A percentile compares a stretch with the other conserved stretches of the same genome.
Conservation (phyloP, 2,329 filamentous ascomycete genomes). For the Lachnellula arida region DNA sequence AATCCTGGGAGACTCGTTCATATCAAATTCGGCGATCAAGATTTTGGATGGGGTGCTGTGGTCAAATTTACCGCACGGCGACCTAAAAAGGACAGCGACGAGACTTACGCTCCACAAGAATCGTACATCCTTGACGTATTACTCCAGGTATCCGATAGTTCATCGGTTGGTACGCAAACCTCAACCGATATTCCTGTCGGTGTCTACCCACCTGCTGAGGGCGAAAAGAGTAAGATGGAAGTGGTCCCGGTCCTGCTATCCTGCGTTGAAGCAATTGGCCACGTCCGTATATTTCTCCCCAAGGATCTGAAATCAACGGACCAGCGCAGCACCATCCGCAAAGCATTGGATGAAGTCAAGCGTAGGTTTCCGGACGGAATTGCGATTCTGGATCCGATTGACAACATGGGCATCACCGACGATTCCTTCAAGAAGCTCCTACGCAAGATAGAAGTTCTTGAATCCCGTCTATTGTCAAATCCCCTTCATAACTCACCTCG, state of each 20-base stretch:
- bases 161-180: slow-evolving; percentile 49
- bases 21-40: slow-evolving; percentile 71
- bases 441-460: slow-evolving; percentile 93
- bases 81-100: slow-evolving; percentile 51
- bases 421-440: slow-evolving; percentile 91
- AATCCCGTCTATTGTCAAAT: slow-evolving; percentile 83
- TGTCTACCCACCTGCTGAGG: slow-evolving; percentile 54
- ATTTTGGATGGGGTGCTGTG: slow-evolving; percentile 94
- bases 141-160: slow-evolving; percentile 54
- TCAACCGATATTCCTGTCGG: slow-evolving; percentile 62
- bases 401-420: slow-evolving; percentile 93
- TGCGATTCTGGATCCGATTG: slow-evolving; percentile 83
- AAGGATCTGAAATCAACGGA: slow-evolving; percentile 65
- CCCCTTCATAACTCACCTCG: slow-evolving; percentile 87
- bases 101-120: slow-evolving; percentile 65
- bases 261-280: slow-evolving; percentile 78
- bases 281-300: slow-evolving; percentile 78
- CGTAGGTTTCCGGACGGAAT: slow-evolving; percentile 89
- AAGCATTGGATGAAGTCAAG: slow-evolving; percentile 70
- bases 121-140: slow-evolving; percentile 80
- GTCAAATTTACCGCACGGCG: slow-evolving; percentile 67
- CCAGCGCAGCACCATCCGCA: slow-evolving; percentile 65
- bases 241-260: slow-evolving; percentile 82
- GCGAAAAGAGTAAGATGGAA: slow-evolving; percentile 67
- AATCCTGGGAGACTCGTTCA: slow-evolving; percentile 83